Conservation (phyloP, 2,329 filamentous ascomycete genomes). For the Pezicula radicicola region DNA sequence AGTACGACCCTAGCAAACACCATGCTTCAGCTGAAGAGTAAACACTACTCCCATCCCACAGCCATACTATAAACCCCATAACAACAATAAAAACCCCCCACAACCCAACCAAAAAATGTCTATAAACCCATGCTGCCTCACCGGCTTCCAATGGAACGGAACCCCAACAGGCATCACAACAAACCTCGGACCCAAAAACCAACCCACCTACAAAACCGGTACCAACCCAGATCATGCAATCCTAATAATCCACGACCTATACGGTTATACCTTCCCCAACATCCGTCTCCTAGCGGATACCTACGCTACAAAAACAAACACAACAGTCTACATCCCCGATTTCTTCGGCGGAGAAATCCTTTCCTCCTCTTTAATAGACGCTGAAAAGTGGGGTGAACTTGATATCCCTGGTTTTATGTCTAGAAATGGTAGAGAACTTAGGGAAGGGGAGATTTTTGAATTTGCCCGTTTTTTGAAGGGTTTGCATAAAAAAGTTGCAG, state of each 20-base stretch:
- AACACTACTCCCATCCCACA: no score
- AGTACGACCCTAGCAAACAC: no score
- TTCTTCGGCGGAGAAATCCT: slow-evolving; percentile 18
- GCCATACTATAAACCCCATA: no score
- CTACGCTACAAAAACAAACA: slow-evolving; percentile 40
- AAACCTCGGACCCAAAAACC: slow-evolving; percentile 26
- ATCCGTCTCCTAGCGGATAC: slow-evolving; percentile 42
- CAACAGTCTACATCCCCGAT: slow-evolving; percentile 40
- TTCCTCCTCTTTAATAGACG: slow-evolving; percentile 3
- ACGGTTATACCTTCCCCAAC: slow-evolving; percentile 43
- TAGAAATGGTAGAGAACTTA: slow-evolving; percentile 10
- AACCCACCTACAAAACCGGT: slow-evolving; percentile 35
- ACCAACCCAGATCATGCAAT: slow-evolving; percentile 31
- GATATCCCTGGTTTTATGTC: slow-evolving; percentile 12
- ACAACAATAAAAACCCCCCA: no score
- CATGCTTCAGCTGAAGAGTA: no score
- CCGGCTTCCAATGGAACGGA: slow-evolving; percentile 39
- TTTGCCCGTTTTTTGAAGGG: slow-evolving; percentile 7
- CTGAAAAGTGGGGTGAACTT: slow-evolving; percentile 27
- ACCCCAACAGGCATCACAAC: slow-evolving; percentile 30
- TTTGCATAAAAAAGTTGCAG: slow-evolving; percentile 11
- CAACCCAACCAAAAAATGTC: no score
- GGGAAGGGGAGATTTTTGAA: slow-evolving; percentile 15
- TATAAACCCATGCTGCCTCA: slow-evolving; percentile 26
- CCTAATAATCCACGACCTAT: slow-evolving; percentile 35